A percentile compares a stretch with the other conserved stretches of the same genome.
These are phyloP conservation scores for Solanum hybrid DNA, from an alignment of 305 asterid genomes.

Conservation along the genomic window DNA sequence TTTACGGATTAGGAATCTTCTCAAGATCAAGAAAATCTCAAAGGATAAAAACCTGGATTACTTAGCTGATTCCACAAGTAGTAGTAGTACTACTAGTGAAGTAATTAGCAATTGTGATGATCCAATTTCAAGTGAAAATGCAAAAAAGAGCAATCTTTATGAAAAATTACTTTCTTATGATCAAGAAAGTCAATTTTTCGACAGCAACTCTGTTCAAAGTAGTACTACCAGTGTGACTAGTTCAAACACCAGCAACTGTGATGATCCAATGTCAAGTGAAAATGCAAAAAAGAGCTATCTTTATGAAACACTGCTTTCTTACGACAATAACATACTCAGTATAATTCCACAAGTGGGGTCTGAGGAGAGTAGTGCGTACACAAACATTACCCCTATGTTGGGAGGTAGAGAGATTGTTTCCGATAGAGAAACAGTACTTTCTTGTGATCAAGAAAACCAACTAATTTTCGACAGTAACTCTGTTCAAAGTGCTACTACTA, in stretches of 20 bases:
- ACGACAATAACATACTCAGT: neutral
- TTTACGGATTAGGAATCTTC: conserved; percentile 38
- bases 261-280: neutral
- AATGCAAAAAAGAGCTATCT: neutral
- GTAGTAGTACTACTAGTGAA: neutral
- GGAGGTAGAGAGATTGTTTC: neutral
- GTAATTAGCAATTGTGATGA: neutral
- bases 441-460: neutral
- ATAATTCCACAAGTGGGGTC: neutral
- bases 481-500: neutral
- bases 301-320: neutral
- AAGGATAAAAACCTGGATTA: conserved; percentile 10
- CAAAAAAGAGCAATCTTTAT: neutral
- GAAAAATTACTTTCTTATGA: neutral
- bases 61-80: neutral
- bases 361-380: neutral
- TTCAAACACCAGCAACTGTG: neutral
- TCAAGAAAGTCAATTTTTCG: neutral
- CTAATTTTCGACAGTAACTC: neutral
- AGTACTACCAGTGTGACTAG: neutral
- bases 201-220: neutral
- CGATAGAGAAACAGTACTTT: neutral
- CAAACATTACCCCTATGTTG: neutral
- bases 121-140: neutral
- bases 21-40: conserved; percentile 25